phyloP scores from a whole-genome alignment of 805 yeast species.

The Metschnikowia continentalis region DNA sequence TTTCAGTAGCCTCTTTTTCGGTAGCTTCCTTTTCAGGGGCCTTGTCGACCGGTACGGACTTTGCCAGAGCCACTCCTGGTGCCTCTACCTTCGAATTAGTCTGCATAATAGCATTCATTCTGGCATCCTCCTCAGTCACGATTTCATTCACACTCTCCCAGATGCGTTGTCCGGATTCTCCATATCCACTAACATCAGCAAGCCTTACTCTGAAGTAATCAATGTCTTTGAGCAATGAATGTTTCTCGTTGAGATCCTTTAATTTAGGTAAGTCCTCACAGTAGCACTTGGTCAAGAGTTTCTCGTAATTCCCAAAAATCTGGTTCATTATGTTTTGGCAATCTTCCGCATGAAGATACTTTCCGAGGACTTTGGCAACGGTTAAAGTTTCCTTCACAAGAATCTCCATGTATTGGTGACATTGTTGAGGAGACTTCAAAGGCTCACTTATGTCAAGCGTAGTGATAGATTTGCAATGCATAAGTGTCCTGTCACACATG shows the following conservation, averaged over 20 bases:
- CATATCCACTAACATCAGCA: constrained; percentile 54
- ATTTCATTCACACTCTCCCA: constrained; percentile 57
- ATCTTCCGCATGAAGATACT: constrained; percentile 51
- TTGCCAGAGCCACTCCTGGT: background rate
- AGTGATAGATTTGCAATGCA: constrained; percentile 46
- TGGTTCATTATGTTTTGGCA: constrained; percentile 43
- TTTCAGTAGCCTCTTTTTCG: background rate
- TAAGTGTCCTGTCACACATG: constrained; percentile 60
- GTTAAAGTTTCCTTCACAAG: constrained; percentile 65
- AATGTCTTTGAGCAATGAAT: constrained; percentile 53
- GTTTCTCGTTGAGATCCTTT: constrained; percentile 50
- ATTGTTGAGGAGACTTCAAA: constrained; percentile 39
- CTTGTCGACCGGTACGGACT: background rate
- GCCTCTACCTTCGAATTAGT: constrained; percentile 4
- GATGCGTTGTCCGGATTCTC: constrained; percentile 56
- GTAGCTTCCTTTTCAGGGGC: background rate
- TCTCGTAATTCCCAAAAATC: constrained; percentile 57
- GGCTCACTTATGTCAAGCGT: constrained; percentile 50
- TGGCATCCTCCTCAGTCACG: constrained; percentile 45
- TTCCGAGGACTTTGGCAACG: constrained; percentile 54
- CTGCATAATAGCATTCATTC: constrained; percentile 44
- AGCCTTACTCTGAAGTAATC: constrained; percentile 62
- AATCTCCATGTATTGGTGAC: constrained; percentile 61
- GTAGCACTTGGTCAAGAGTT: constrained; percentile 46
- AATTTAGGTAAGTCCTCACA: constrained; percentile 46